Conservation (phyloP, 768 basidiomycete genomes). For the Lactifluus rugatus region DNA sequence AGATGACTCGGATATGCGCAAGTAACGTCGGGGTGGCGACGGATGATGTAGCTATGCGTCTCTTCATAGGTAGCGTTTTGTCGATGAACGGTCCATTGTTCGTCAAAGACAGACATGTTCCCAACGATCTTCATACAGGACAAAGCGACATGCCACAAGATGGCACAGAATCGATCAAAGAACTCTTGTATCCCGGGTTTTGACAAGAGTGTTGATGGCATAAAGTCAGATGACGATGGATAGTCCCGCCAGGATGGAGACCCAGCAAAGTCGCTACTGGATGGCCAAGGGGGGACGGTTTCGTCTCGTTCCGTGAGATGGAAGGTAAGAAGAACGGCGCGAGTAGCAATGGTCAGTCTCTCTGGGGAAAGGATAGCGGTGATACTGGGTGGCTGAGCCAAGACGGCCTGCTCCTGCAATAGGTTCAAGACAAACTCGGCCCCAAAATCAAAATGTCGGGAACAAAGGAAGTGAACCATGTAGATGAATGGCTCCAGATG, state of each 20-base stretch:
- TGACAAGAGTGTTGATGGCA: conserved; percentile 44
- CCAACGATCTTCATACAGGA: conserved; percentile 58
- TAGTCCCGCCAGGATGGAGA: conserved; percentile 54
- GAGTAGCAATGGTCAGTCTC: conserved; percentile 60
- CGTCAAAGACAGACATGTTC: conserved; percentile 74
- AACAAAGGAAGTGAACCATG: conserved; percentile 73
- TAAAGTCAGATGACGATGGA: conserved; percentile 53
- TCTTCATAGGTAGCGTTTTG: conserved; percentile 58
- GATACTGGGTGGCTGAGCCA: conserved; percentile 31
- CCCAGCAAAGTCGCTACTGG: conserved; percentile 53
- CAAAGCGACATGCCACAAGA: conserved; percentile 46
- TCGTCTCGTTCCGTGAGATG: conserved; percentile 65
- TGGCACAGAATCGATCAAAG: conserved; percentile 51
- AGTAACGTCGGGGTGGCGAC: conserved; percentile 54
- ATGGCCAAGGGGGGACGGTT: conserved; percentile 67
- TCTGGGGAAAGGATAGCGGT: conserved; percentile 54
- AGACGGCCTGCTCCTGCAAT: conserved; percentile 57
- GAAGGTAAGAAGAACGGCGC: conserved; percentile 67
- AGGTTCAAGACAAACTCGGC: conserved; percentile 73
- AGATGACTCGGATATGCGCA: conserved; percentile 59
- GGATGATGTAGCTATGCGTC: conserved; percentile 52
- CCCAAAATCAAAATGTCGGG: conserved; percentile 78
- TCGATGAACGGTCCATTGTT: conserved; percentile 64
- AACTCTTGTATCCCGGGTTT: conserved; percentile 68
- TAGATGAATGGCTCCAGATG: conserved; percentile 67